Evolutionary conservation across 139 green algal genomes (phyloP), one percentile per base, ranked within the genome.

Genomic region (Yamagishiella unicocca): DNA sequence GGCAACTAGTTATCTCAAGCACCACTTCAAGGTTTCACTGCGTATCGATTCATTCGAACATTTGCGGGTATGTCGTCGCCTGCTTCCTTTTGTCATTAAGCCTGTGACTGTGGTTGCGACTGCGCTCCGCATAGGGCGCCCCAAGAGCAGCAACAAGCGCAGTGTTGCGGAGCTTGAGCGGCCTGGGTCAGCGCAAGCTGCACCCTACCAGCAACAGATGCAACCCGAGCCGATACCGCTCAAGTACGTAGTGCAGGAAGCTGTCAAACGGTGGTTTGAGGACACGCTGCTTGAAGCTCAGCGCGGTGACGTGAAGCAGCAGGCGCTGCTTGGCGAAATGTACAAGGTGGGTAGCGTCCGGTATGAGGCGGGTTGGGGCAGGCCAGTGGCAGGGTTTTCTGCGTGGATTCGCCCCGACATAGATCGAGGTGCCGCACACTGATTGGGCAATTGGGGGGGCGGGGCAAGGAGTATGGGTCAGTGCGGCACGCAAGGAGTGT

Each of bases 241-340:
- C 1, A 92, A 90, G 29, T 83, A 83, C 14, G 93, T 96, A 4
- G 94, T 96, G 1, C 74, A 84, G 0, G 94, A 97, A 68, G 95
- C 94, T 2, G 90, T 97, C 43, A 91, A 93, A 40, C 90, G 94
- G 2, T 97, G 95, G 95, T 97, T 96, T 91, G 84, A 93, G n/a
- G 95, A 97, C 46, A 92, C 95, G 0, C 89, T 95, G 45, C 85
- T 87, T 37, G 95, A 97, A 77, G 95, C 95, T 2, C 43, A 92
- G 45, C 88, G 88, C 5, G 88, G 88, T 0, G 87, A 89, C 53
- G 71, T 93, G 74, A 94, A 97, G 91, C 95, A 97, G 82, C 90
- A 95, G 61, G 95, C 95, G 12, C 85, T 97, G 50, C 87, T 97
- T 37, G 94, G 94, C 0, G 93, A 97, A 45, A 97, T 97, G 95